A percentile compares a stretch with the other conserved stretches of the same genome.
These are phyloP conservation scores for Petunia hybrid DNA, from an alignment of 305 asterid genomes.

Conservation along the genomic window DNA sequence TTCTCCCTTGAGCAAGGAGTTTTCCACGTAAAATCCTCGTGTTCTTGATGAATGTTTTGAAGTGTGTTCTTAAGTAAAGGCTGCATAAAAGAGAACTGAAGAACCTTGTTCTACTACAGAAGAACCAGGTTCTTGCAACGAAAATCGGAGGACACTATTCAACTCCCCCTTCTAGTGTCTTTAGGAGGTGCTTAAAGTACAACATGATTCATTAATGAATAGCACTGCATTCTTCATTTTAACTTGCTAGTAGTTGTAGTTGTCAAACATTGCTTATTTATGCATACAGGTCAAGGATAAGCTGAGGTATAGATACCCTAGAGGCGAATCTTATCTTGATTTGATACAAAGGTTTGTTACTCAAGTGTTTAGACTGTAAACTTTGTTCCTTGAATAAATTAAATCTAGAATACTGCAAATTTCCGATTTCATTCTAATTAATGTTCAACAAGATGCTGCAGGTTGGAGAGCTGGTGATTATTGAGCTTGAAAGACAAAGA, in stretches of 20 bases:
- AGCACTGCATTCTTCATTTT: not conserved
- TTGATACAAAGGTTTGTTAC: slow-evolving; percentile 90
- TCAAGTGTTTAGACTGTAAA: slow-evolving; percentile 24
- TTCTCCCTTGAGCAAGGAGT: too few species aligned
- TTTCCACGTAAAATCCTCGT: too few species aligned
- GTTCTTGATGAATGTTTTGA: too few species aligned
- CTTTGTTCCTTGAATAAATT: slow-evolving; percentile 34
- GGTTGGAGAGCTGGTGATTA: slow-evolving; percentile 95
- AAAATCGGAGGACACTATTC: too few species aligned
- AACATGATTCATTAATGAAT: not conserved
- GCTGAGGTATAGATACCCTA: slow-evolving; percentile 95
- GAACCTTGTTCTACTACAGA: too few species aligned
- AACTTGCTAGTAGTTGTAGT: not conserved
- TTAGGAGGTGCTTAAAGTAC: too few species aligned
- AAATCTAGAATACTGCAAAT: slow-evolving; percentile 30
- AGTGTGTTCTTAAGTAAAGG: too few species aligned
- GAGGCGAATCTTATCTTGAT: slow-evolving; percentile 98
- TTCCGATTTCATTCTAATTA: slow-evolving; percentile 37
- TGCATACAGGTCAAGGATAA: slow-evolving; percentile 86
- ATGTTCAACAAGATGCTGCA: slow-evolving; percentile 40
- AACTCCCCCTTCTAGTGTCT: too few species aligned
- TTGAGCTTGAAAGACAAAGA: slow-evolving; percentile 96
- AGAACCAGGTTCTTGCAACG: too few species aligned
- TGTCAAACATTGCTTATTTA: slow-evolving; percentile 17
- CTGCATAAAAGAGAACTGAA: too few species aligned